phyloP scores from a whole-genome alignment of 169 alveolate species.

The Fabrea salina region DNA sequence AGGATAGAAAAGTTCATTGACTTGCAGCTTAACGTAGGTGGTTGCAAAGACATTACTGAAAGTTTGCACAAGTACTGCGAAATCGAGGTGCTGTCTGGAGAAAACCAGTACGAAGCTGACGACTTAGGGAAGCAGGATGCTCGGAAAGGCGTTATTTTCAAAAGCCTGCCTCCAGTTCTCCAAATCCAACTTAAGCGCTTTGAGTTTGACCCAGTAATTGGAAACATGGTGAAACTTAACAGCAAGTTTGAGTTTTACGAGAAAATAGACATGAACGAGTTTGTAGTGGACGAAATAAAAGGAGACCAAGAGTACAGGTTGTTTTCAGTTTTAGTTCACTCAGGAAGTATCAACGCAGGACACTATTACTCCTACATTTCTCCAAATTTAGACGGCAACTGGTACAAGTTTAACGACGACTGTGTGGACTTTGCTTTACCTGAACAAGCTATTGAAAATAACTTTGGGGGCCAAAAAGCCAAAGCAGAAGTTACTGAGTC shows the following conservation, averaged over 20 bases:
- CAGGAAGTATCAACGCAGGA: conserved; percentile 66
- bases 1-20: conserved; percentile 57
- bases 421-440: conserved; percentile 37
- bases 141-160: conserved; percentile 51
- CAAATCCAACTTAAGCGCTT: conserved; percentile 59
- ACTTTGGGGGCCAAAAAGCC: conserved; percentile 1
- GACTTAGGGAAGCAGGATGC: conserved; percentile 68
- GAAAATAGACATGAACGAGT: conserved; percentile 54
- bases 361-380: conserved; percentile 76
- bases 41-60: conserved; percentile 56
- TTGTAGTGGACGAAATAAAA: conserved; percentile 34
- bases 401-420: conserved; percentile 73
- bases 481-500: conserved; percentile 29
- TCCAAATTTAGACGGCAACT: conserved; percentile 47
- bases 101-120: conserved; percentile 65
- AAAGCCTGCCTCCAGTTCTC: conserved; percentile 65
- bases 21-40: conserved; percentile 59
- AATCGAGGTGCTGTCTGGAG: conserved; percentile 63
- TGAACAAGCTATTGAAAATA: not conserved
- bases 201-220: conserved; percentile 48
- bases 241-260: conserved; percentile 52
- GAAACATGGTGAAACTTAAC: conserved; percentile 60
- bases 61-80: conserved; percentile 58
- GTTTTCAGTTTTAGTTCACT: conserved; percentile 64
- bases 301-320: conserved; percentile 39